These are phyloP conservation scores for Talinum fruticosum DNA, from an alignment of 148 eudicot species.

Conservation along the genomic window DNA sequence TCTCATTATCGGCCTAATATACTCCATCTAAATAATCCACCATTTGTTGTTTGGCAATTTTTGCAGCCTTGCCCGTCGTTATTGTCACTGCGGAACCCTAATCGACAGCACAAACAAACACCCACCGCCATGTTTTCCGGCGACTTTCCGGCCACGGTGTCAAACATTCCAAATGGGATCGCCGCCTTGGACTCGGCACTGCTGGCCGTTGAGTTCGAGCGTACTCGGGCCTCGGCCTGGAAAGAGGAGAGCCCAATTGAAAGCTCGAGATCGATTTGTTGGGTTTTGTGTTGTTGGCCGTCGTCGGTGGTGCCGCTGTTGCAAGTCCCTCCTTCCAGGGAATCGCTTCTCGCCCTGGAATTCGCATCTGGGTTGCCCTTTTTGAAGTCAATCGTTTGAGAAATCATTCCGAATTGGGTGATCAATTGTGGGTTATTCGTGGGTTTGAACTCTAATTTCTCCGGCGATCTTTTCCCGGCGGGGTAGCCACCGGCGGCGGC, in stretches of 20 bases:
- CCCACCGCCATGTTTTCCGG: conserved; percentile 1
- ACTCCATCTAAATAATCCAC: conserved; percentile 25
- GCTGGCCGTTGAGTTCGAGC: neutral
- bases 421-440: neutral
- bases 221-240: conserved; percentile 13
- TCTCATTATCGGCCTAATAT: conserved; percentile 19
- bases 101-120: neutral
- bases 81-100: neutral
- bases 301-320: conserved; percentile 63
- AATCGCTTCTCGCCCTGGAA: conserved; percentile 27
- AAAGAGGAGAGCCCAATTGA: conserved; percentile 48
- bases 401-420: conserved; percentile 12
- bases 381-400: conserved; percentile 28
- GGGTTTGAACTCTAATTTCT: conserved; percentile 6
- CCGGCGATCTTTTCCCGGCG: neutral
- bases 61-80: neutral
- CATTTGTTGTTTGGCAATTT: conserved; percentile 27
- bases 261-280: conserved; percentile 46
- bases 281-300: conserved; percentile 9
- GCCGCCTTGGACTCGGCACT: conserved; percentile 18
- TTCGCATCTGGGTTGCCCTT: conserved; percentile 10
- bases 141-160: neutral
- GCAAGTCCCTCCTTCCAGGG: conserved; percentile 36
- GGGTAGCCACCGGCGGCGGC: neutral
- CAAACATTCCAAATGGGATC: conserved; percentile 2